These are phyloP conservation scores for Pichia sp. DNA, from an alignment of 1,139 yeast genomes.

Conservation along the genomic window DNA sequence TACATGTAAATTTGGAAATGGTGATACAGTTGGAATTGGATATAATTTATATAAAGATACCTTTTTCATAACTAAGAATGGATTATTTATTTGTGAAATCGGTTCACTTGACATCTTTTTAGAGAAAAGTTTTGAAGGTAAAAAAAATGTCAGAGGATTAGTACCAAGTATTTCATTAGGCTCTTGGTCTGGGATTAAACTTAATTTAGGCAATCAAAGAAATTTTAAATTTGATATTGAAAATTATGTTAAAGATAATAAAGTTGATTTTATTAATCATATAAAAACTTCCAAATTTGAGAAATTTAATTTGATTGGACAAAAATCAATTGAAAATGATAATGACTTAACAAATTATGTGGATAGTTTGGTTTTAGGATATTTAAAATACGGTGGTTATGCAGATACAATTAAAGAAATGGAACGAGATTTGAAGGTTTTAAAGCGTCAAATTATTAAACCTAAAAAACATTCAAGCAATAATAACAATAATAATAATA, in stretches of 20 bases:
- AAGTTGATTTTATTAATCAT: conserved; percentile 25
- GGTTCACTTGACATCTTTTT: conserved; percentile 8
- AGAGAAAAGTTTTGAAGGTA: conserved; percentile 11
- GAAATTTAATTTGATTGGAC: conserved; percentile 12
- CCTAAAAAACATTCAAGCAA: no score
- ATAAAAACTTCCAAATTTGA: conserved; percentile 13
- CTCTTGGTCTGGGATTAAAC: conserved; percentile 43
- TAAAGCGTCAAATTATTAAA: conserved; percentile 1
- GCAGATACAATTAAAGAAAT: conserved; percentile 63
- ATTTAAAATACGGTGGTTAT: conserved; percentile 70
- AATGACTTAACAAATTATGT: conserved; percentile 39
- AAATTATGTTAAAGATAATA: conserved; percentile 48
- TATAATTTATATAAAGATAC: conserved; percentile 59
- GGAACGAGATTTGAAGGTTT: conserved; percentile 37
- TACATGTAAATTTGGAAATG: conserved; percentile 44
- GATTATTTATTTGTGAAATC: conserved; percentile 53
- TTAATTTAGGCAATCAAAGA: conserved; percentile 63
- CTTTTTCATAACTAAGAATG: conserved; percentile 79
- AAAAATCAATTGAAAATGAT: conserved; percentile 18
- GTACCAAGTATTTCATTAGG: conserved; percentile 49
- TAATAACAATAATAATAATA: no score
- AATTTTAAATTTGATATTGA: conserved; percentile 68
- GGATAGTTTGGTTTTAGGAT: conserved; percentile 57
- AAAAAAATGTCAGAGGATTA: conserved; percentile 9
- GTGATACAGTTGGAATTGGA: conserved; percentile 81